phyloP scores from a whole-genome alignment of 2,329 filamentous ascomycete genomes.

The Colletotrichum incanum region DNA sequence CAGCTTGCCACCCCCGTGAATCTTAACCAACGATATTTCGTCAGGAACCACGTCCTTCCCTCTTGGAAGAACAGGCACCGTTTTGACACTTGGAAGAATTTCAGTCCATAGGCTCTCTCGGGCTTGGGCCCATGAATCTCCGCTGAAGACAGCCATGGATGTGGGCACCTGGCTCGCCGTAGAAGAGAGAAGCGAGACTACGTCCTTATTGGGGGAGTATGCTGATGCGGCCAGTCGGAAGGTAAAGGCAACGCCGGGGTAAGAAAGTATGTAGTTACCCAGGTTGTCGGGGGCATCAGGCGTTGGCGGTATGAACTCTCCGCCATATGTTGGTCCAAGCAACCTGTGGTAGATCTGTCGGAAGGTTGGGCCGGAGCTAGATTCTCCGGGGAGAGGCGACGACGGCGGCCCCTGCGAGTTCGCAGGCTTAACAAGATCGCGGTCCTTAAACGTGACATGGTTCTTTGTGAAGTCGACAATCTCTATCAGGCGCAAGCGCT shows the following conservation, averaged over 20 bases:
- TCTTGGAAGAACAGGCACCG: conserved; percentile 77
- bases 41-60: conserved; percentile 87
- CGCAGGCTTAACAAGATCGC: conserved; percentile 81
- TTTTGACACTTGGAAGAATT: conserved; percentile 80
- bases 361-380: conserved; percentile 79
- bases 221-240: conserved; percentile 83
- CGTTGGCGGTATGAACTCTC: conserved; percentile 85
- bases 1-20: conserved; percentile 84
- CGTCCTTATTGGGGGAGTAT: conserved; percentile 84
- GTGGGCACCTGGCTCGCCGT: conserved; percentile 83
- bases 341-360: conserved; percentile 92
- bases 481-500: conserved; percentile 91
- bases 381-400: conserved; percentile 49
- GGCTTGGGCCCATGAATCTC: conserved; percentile 90
- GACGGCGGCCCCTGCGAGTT: conserved; percentile 53
- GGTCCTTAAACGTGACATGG: conserved; percentile 84
- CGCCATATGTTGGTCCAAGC: conserved; percentile 94
- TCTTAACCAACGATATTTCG: conserved; percentile 85
- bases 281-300: conserved; percentile 65
- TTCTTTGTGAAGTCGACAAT: conserved; percentile 91
- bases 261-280: conserved; percentile 92
- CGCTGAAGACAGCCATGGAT: conserved; percentile 92
- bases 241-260: conserved; percentile 93
- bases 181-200: conserved; percentile 84
- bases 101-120: conserved; percentile 84